Conservation (phyloP, 2,329 filamentous ascomycete species). For the Blumeriella jaapii region DNA sequence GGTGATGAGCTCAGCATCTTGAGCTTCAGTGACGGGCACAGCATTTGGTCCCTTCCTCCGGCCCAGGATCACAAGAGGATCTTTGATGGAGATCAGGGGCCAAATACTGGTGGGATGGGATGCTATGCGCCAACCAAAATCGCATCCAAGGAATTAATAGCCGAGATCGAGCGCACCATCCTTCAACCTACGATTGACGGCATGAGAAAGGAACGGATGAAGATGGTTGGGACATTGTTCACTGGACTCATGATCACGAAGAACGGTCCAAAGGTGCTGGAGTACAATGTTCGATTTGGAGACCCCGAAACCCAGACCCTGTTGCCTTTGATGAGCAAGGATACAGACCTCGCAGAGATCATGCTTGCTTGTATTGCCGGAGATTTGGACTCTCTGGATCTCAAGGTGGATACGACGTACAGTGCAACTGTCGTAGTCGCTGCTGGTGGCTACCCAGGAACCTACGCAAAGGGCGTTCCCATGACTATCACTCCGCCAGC, state of each 20-base stretch:
- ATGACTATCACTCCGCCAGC: slow-evolving; percentile 39
- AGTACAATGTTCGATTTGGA: slow-evolving; percentile 90
- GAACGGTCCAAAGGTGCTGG: slow-evolving; percentile 67
- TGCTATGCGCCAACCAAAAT: slow-evolving; percentile 89
- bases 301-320: slow-evolving; percentile 88
- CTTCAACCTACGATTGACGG: slow-evolving; percentile 84
- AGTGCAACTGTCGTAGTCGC: slow-evolving; percentile 91
- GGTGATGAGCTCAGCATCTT: slow-evolving; percentile 90
- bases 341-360: slow-evolving; percentile 77
- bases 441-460: slow-evolving; percentile 79
- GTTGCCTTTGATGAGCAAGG: slow-evolving; percentile 61
- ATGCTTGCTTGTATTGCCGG: slow-evolving; percentile 77
- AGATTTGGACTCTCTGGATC: slow-evolving; percentile 55
- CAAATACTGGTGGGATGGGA: slow-evolving; percentile 96
- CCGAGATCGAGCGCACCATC: slow-evolving; percentile 66
- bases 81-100: slow-evolving; percentile 77
- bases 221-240: slow-evolving; percentile 66
- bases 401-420: slow-evolving; percentile 58
- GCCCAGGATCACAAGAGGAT: slow-evolving; percentile 97
- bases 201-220: slow-evolving; percentile 69
- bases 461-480: slow-evolving; percentile 67
- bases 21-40: slow-evolving; percentile 82
- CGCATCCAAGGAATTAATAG: slow-evolving; percentile 54
- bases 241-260: slow-evolving; percentile 91
- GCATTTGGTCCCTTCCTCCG: slow-evolving; percentile 71